Conservation (phyloP, 2,329 filamentous ascomycete species). For the Penicillium sp. region DNA sequence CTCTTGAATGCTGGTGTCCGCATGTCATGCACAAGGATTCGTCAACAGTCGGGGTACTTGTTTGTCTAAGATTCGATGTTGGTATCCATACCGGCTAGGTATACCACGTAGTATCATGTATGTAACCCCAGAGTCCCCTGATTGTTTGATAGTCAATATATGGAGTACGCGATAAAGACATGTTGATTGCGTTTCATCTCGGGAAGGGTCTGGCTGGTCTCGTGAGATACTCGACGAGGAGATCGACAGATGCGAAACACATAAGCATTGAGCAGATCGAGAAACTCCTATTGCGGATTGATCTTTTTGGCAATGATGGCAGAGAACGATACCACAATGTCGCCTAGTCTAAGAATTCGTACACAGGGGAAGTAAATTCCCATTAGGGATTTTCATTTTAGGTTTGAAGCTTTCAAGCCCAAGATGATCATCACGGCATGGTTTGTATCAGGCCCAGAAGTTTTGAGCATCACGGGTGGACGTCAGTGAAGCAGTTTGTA, state of each 20-base stretch:
- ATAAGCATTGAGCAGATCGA: background rate
- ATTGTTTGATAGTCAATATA: too few relatives aligned
- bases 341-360: too few relatives aligned
- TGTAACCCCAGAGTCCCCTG: background rate
- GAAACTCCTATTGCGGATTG: too few relatives aligned
- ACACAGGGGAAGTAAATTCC: too few relatives aligned
- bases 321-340: background rate
- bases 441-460: too few relatives aligned
- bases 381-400: too few relatives aligned
- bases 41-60: background rate
- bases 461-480: too few relatives aligned
- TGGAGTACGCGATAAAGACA: background rate
- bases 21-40: background rate
- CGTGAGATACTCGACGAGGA: background rate
- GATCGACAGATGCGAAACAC: background rate
- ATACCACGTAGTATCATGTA: background rate
- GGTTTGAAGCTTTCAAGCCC: too few relatives aligned
- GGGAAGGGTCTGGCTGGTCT: background rate
- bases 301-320: background rate
- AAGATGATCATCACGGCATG: too few relatives aligned
- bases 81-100: background rate
- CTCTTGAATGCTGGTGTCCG: background rate
- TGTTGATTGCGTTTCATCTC: background rate
- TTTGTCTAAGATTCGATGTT: background rate
- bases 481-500: too few relatives aligned